A percentile compares a stretch with the other conserved stretches of the same genome.
Conservation (phyloP, 2,329 filamentous ascomycete species). For the Phoma sp. region DNA sequence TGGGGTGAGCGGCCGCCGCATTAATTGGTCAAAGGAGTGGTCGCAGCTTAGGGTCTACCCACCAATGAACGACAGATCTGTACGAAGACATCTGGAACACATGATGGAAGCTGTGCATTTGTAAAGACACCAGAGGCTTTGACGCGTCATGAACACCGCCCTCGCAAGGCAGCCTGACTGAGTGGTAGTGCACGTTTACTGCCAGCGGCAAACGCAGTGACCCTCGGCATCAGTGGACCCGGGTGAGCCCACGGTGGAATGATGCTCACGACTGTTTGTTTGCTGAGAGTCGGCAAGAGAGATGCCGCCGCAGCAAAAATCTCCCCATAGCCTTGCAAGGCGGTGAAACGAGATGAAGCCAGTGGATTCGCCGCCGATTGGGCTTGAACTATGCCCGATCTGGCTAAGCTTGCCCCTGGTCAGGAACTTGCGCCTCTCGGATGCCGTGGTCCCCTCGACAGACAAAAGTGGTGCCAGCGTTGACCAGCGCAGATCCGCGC, state of each 20-base stretch:
- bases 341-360: slow-evolving; percentile 24
- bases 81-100: slow-evolving; percentile 7
- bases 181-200: slow-evolving; percentile 2
- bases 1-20: background rate
- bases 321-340: slow-evolving; percentile 25
- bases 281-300: slow-evolving; percentile 20
- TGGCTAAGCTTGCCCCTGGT: slow-evolving; percentile 14
- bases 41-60: background rate
- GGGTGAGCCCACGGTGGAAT: slow-evolving; percentile 31
- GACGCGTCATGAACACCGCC: slow-evolving; percentile 15
- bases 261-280: slow-evolving; percentile 19
- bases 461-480: slow-evolving; percentile 36
- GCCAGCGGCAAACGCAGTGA: slow-evolving; percentile 3
- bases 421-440: slow-evolving; percentile 22
- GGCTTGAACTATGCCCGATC: slow-evolving; percentile 1
- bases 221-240: slow-evolving; percentile 7
- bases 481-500: slow-evolving; percentile 27
- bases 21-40: slow-evolving; percentile 1
- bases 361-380: slow-evolving; percentile 20
- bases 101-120: slow-evolving; percentile 1
- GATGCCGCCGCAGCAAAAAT: slow-evolving; percentile 25
- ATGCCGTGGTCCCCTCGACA: slow-evolving; percentile 29
- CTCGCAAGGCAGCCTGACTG: slow-evolving; percentile 8
- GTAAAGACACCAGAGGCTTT: slow-evolving; percentile 3
- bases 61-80: slow-evolving; percentile 5